Evolutionary conservation across 805 yeast genomes (phyloP), one percentile per base, ranked within the genome.

Genomic region (Starmerella stellata): DNA sequence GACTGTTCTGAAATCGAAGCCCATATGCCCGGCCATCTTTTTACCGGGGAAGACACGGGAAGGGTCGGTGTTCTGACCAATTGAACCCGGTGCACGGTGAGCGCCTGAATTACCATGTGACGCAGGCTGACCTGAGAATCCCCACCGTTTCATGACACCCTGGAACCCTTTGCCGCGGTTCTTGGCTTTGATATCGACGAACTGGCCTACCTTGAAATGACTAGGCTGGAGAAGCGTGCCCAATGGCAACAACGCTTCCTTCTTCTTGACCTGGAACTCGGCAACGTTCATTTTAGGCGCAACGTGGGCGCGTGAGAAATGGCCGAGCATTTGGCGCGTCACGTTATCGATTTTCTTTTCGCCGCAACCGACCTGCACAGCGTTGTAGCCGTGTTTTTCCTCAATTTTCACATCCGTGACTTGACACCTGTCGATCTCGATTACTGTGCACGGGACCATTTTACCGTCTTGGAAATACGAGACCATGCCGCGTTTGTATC

Each of bases 11-110:
- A 64, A 66, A 39, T 70, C 66, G 44, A 72, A 75, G 48, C 98
- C 98, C 90, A 85, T 77, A 59, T 80, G 79, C 47, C 98, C 98
- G 28, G 96, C 93, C 98, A 90, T 87, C 62, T 83, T 87, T 64
- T 81, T 85, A 19, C 95, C 96, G 14, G 95, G 96, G 45, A 83
- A 65, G 38, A 83, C 81, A 65, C 98, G 78, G 53, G 94, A 95
- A 13, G 98, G 98, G 45, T 81, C 78, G 48, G 90, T 93, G 54
- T 80, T 79, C 58, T 77, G 82, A 72, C 98, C 98, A 52, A 78
- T 83, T 24, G 95, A 85, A 70, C 98, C 98, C 52, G 93, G 93
- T 41, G 83, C 75, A 69, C 98, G 78, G 58, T 90, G 96, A 28
- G 87, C 77, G 36, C 70, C 65, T 21, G 98, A 81, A 20, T 80